These are phyloP conservation scores for Tolypocladium endophyticum DNA, from an alignment of 2,329 filamentous ascomycete genomes.

Conservation along the genomic window DNA sequence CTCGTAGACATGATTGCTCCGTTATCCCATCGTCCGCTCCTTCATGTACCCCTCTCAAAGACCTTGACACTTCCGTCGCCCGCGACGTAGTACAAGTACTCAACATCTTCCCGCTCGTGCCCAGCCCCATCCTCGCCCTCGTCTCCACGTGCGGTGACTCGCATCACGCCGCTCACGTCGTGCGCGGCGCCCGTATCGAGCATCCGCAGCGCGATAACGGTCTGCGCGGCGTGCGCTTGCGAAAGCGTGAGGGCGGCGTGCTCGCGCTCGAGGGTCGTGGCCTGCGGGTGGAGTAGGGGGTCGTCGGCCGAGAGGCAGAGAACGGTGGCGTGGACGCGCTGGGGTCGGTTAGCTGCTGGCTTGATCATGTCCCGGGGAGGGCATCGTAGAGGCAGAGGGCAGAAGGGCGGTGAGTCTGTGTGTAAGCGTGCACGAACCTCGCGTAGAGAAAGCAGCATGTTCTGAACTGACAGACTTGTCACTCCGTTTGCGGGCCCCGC, in stretches of 20 bases:
- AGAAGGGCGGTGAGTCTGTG: not conserved
- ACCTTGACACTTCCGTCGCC: slow-evolving; percentile 72
- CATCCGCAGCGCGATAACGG: slow-evolving; percentile 60
- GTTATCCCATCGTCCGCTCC: not conserved
- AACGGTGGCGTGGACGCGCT: slow-evolving; percentile 56
- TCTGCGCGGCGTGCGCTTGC: slow-evolving; percentile 64
- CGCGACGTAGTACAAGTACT: slow-evolving; percentile 72
- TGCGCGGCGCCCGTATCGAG: slow-evolving; percentile 81
- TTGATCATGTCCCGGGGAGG: not conserved
- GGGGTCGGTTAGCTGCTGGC: not conserved
- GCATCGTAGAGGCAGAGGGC: not conserved
- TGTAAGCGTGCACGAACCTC: slow-evolving; percentile 39
- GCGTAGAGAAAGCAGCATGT: slow-evolving; percentile 47
- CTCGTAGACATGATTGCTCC: not conserved
- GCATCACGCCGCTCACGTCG: slow-evolving; percentile 82
- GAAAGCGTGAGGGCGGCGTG: slow-evolving; percentile 62
- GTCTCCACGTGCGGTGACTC: slow-evolving; percentile 52
- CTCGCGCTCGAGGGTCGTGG: slow-evolving; percentile 57
- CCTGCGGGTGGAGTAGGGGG: slow-evolving; percentile 52
- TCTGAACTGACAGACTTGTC: slow-evolving; percentile 36
- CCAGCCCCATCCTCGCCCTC: slow-evolving; percentile 11
- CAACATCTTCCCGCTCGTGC: slow-evolving; percentile 35
- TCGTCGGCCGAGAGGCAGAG: slow-evolving; percentile 63
- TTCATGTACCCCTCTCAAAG: slow-evolving; percentile 61
- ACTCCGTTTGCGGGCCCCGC: slow-evolving; percentile 28